phyloP scores from a whole-genome alignment of 345 rosid species.

The Clausena lansium region DNA sequence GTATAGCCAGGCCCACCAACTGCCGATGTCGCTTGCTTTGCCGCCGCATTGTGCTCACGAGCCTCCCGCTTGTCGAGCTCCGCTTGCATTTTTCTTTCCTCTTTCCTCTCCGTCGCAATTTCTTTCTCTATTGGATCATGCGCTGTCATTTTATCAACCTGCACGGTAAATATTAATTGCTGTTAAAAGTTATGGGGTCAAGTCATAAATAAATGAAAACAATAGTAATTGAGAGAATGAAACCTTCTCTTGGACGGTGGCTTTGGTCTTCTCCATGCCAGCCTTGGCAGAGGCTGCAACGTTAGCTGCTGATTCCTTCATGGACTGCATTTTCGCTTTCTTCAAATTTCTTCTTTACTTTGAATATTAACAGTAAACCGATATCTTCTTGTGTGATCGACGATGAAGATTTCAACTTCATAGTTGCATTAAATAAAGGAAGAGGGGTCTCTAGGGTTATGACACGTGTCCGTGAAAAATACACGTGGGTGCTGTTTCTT shows the following conservation, averaged over 20 bases:
- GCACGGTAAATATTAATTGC: not conserved
- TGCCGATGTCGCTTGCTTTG: conserved; percentile 21
- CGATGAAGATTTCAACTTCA: fast-evolving
- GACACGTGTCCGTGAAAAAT: not conserved
- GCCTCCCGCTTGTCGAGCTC: conserved; percentile 56
- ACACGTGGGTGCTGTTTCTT: not conserved
- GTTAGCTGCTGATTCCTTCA: conserved; percentile 65
- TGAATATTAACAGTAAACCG: no score
- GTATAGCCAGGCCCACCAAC: not conserved
- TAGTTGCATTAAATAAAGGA: not conserved
- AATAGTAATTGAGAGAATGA: not conserved
- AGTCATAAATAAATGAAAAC: not conserved
- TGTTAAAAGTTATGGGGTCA: not conserved
- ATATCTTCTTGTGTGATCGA: not conserved
- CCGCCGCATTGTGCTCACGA: conserved; percentile 47
- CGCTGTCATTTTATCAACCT: conserved; percentile 61
- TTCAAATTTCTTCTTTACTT: no score
- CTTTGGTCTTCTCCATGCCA: conserved; percentile 85
- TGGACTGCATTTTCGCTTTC: not conserved
- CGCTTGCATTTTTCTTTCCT: conserved; percentile 44
- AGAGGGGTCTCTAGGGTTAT: not conserved
- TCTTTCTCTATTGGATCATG: conserved; percentile 59
- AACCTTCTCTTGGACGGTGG: conserved; percentile 71
- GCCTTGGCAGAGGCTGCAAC: conserved; percentile 76
- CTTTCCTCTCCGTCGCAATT: conserved; percentile 62